Percentiles rank a stretch among this genome's conserved stretches.
Evolutionary conservation across 495 filamentous ascomycete species (phyloP).

Genomic region (Corynascus novoguineensis): DNA sequence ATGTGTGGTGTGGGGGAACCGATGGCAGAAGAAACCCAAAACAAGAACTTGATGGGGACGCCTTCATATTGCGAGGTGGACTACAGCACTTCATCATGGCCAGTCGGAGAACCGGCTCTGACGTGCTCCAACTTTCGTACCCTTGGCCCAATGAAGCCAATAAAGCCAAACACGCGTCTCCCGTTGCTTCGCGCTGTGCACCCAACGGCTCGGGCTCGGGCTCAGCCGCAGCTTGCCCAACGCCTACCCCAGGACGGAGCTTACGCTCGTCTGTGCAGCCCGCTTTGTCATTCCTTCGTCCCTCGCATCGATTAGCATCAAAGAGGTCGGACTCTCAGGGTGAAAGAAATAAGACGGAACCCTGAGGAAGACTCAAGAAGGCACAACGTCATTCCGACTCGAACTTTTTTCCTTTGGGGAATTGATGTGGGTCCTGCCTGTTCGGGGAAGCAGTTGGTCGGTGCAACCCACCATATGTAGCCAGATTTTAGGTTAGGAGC

Average conservation of each 20-base stretch:
- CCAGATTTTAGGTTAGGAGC: background rate
- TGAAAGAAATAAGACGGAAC: background rate
- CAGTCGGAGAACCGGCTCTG: background rate
- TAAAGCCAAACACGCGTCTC: background rate
- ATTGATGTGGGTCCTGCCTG: background rate
- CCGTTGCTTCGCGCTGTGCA: background rate
- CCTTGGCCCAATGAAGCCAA: conserved; percentile 1
- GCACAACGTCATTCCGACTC: conserved; percentile 2
- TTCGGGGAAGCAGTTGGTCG: background rate
- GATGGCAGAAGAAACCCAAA: conserved; percentile 9
- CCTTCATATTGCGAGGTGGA: background rate
- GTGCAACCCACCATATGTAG: background rate
- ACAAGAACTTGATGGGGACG: background rate
- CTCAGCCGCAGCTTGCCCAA: background rate
- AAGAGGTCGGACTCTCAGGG: background rate
- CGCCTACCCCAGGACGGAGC: background rate
- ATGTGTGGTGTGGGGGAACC: background rate
- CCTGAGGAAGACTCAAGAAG: background rate
- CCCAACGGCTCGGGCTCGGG: background rate
- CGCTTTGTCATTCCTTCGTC: background rate
- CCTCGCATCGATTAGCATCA: background rate
- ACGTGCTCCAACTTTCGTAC: background rate
- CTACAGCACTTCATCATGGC: background rate
- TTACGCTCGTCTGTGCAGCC: background rate
- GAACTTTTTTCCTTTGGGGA: background rate